These are phyloP conservation scores for Trichoderma erinaceum DNA, from an alignment of 495 filamentous ascomycete genomes.

Conservation along the genomic window DNA sequence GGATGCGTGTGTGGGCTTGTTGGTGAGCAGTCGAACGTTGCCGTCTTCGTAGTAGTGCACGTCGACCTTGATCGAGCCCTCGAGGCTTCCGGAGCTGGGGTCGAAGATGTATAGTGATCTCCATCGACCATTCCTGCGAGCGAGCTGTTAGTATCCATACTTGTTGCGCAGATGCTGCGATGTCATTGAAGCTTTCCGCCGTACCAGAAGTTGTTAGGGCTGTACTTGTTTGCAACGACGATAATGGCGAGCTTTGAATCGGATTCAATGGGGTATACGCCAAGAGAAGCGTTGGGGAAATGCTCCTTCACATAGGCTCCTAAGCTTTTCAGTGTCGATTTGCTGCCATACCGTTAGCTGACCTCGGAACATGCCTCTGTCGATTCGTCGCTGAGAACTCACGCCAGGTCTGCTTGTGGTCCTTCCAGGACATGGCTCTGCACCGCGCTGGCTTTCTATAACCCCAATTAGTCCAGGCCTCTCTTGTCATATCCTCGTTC, in stretches of 20 bases:
- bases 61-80: constrained; percentile 69
- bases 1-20: constrained; percentile 61
- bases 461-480: background rate
- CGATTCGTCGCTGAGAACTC: constrained; percentile 22
- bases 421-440: constrained; percentile 81
- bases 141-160: background rate
- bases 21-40: constrained; percentile 85
- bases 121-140: constrained; percentile 84
- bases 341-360: constrained; percentile 37
- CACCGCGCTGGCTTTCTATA: constrained; percentile 74
- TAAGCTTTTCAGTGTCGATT: constrained; percentile 74
- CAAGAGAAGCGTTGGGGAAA: constrained; percentile 73
- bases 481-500: background rate
- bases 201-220: constrained; percentile 94
- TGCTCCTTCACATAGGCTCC: constrained; percentile 78
- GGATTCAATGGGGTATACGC: constrained; percentile 71
- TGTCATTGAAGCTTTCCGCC: constrained; percentile 3
- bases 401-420: constrained; percentile 73
- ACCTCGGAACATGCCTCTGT: background rate
- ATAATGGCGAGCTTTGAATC: constrained; percentile 72
- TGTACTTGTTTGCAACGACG: constrained; percentile 92
- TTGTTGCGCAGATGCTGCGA: background rate
- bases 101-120: constrained; percentile 78
- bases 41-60: constrained; percentile 99
- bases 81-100: constrained; percentile 54